Evolutionary conservation across 2,329 filamentous ascomycete species (phyloP), one percentile per base, ranked within the genome.

Genomic region (Aspergillus thermomutatus): DNA sequence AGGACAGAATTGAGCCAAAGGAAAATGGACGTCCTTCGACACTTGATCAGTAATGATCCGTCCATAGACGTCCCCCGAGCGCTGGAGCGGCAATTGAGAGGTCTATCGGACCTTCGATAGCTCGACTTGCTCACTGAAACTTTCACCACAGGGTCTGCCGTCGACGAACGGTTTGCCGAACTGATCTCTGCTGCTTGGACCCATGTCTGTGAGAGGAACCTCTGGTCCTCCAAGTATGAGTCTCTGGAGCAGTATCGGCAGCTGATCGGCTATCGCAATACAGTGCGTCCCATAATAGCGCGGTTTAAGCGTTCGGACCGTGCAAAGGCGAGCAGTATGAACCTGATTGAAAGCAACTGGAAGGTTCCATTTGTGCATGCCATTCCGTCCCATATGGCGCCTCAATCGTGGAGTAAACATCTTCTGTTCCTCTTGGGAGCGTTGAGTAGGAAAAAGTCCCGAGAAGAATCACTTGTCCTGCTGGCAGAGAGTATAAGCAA

Each of bases 391-490:
- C 2, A 23, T 7, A n/a, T 52, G 4, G 9, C 9, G 26, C 54
- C 49, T 2, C 8, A 14, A 2, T 41, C 31, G 3, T 55, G 54
- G 54, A 55, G 54, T 21, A 52, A 55, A 25, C 54, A 55, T 49
- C 25, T 55, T 8, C 41, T 55, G 4, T 37, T 27, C 7, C 19
- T 49, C 10, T 14, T 55, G 7, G 54, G 40, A 4, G 26, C 41
- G 14, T 28, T 55, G 6, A 55, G 54, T 31, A 47, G 28, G 40
- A 21, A 40, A 19, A 55, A 52, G n/a, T 3, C 26, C 2, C 25
- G 26, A 8, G 37, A 50, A 3, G 54, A 55, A 8, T 37, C 54
- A 1, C 3, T 40, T 3, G 9, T 25, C 3, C 43, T 55, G 27
- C 40, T 55, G 19, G n/a, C 47, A 34, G 41, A 26, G n/a, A 55